Evolutionary conservation across 306 rosid species (phyloP), one percentile per base, ranked within the genome.

Genomic region (Casuarina glauca): DNA sequence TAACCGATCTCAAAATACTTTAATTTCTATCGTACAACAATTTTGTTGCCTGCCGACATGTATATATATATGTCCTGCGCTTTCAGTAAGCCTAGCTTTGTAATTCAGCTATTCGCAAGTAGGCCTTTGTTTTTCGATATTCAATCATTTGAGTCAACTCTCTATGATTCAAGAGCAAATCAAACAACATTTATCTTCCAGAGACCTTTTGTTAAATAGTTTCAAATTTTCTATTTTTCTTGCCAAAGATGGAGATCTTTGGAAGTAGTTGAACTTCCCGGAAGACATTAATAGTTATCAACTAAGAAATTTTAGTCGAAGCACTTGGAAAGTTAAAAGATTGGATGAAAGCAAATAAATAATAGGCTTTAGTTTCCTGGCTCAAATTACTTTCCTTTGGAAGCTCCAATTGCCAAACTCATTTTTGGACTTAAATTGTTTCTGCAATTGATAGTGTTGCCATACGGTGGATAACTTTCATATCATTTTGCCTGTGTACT

Each of bases 31-130:
- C 52, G 50, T 17, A 26, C 10, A 73, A 74, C 77, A 69, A 4
- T 75, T 57, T 72, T 44, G 73, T 79, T 43, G 52, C 73, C 79
- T 42, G 42, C 66, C 79, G 76, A 81, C 80, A 43, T 86, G 90
- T 86, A 85, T 80, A 68, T 36, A 26, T 26, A 68, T 36, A 26
- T 26, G 32, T 26, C 32, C 62, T 68, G 38, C 74, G 12, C 26
- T 26, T 63, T 85, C 66, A 42, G 19, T 78, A 81, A 81, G 80
- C 78, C 75, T 70, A 72, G 74, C 70, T 52, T 77, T 78, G 32
- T 1, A 67, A 50, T 61, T 64, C 43, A 70, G 64, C 60, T 66
- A 69, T 77, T 76, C 58, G 76, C 68, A 78, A 63, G 19, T 78
- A 57, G 50, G 36, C 8, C 71, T 3, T 41, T 1, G 5, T 41